Evolutionary conservation across 257 asterid genomes (phyloP), one percentile per base, ranked within the genome.

Genomic region (Echium plantagineum): DNA sequence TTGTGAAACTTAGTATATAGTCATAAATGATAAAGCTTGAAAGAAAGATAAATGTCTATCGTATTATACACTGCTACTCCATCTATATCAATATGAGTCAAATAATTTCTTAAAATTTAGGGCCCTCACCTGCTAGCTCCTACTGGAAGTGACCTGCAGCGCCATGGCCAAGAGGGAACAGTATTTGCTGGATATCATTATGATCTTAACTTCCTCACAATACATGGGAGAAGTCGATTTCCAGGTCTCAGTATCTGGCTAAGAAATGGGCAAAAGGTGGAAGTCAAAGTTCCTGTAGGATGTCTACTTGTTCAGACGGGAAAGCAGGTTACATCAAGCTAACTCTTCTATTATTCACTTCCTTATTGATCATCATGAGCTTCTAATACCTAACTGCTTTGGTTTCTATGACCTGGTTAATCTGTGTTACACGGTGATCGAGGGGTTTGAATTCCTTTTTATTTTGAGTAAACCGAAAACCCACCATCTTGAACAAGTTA

Each of bases 61-160:
- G 12, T 42, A 12, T 42, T 16, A 35, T 42, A 42, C 1, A 42
- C 2, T 47, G 15, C 68, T 67, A 63, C 64, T 66, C 71, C 65
- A 67, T 48, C 49, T 42, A 42, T 42, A 42, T 42, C 49, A 42
- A 42, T 42, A 42, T 13, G 0, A 42, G 16, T 46, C 59, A 18
- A n/a, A 5, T 4, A 52, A 7, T 15, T 3, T 18, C 7, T 59
- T 64, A 63, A 60, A 66, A 66, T 67, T 59, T 85, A 93, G 99
- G 99, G 97, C 72, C 89, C 99, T 19, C 99, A 93, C 69, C 91
- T 93, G 58, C 94, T 89, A 66, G 95, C 96, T 72, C 99, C 99
- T 71, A 93, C 99, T 17, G 97, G 99, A 75, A 93, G 99, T 58
- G 78, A 93, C 74, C 87, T 93, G 66, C 70, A 56, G 47, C 80